Conservation (phyloP, 352 stramenopile genomes). For the Salisapilia sapeloensis region DNA sequence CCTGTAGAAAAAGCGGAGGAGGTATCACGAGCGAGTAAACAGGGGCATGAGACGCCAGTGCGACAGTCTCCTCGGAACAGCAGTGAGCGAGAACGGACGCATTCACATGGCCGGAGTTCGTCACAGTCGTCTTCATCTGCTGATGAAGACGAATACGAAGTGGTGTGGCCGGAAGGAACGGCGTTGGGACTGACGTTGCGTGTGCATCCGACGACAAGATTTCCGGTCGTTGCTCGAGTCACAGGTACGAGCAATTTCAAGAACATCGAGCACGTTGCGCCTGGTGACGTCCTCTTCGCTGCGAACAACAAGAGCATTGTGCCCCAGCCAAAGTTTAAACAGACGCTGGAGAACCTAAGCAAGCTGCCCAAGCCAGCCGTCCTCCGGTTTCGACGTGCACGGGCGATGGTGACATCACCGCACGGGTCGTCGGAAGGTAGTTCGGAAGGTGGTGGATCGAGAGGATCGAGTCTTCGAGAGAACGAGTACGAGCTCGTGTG, state of each 20-base stretch:
- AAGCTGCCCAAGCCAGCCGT: constrained; percentile 53
- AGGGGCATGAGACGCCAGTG: too few species aligned
- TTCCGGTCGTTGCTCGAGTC: constrained; percentile 50
- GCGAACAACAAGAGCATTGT: constrained; percentile 60
- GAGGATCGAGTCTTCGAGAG: too few species aligned
- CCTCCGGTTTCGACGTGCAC: constrained; percentile 37
- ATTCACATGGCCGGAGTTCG: too few species aligned
- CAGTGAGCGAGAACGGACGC: too few species aligned
- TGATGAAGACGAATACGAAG: constrained; percentile 45
- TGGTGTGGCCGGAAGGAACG: constrained; percentile 49
- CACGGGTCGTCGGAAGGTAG: constrained; percentile 16
- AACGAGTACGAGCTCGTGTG: constrained; percentile 73
- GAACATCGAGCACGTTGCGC: constrained; percentile 57
- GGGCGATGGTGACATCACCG: constrained; percentile 20
- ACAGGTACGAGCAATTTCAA: constrained; percentile 58
- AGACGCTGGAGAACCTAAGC: constrained; percentile 54
- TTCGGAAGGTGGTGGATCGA: background rate
- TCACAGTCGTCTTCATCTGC: background rate
- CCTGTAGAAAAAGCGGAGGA: too few species aligned
- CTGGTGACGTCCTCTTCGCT: constrained; percentile 48
- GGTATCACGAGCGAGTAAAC: too few species aligned
- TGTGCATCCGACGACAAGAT: constrained; percentile 49
- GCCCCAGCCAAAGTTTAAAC: constrained; percentile 61
- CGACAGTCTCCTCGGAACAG: too few species aligned
- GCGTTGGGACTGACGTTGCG: constrained; percentile 46